Evolutionary conservation across 176 grass and related monocot genomes (phyloP).

Genomic region (Raddia guianensis): DNA sequence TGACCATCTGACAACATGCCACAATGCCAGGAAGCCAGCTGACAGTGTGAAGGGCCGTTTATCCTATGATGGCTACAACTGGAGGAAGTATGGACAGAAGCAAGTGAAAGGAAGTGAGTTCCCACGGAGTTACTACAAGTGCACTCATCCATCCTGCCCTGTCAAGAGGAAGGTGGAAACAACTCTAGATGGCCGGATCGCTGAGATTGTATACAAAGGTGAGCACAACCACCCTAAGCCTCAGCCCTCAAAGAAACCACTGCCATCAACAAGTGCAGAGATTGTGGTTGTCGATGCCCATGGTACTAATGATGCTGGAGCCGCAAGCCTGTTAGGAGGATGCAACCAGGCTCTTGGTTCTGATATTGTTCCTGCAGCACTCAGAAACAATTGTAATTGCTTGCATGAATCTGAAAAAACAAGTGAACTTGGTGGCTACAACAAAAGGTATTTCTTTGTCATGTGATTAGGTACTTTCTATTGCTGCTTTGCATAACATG

Average conservation of each 20-base stretch:
- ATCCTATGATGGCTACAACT: constrained; percentile 60
- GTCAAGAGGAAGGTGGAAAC: constrained; percentile 69
- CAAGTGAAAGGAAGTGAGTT: constrained; percentile 65
- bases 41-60: constrained; percentile 2
- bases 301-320: constrained; percentile 9
- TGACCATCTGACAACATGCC: constrained; percentile 8
- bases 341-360: constrained; percentile 3
- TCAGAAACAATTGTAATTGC: not conserved
- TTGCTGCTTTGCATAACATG: not conserved
- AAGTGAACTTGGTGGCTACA: constrained; percentile 13
- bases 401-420: constrained; percentile 25
- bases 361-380: constrained; percentile 1
- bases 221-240: constrained; percentile 66
- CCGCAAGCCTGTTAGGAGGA: constrained; percentile 21
- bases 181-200: constrained; percentile 47
- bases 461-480: not conserved
- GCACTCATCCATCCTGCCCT: constrained; percentile 59
- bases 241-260: constrained; percentile 14
- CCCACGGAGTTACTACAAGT: constrained; percentile 75
- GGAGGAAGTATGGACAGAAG: constrained; percentile 79
- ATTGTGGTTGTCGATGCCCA: not conserved
- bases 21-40: constrained; percentile 12
- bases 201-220: constrained; percentile 59
- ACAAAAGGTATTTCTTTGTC: constrained; percentile 36
- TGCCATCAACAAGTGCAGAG: constrained; percentile 25